Evolutionary conservation across 139 green algal genomes (phyloP).

Genomic region (Chlorella sorokiniana): DNA sequence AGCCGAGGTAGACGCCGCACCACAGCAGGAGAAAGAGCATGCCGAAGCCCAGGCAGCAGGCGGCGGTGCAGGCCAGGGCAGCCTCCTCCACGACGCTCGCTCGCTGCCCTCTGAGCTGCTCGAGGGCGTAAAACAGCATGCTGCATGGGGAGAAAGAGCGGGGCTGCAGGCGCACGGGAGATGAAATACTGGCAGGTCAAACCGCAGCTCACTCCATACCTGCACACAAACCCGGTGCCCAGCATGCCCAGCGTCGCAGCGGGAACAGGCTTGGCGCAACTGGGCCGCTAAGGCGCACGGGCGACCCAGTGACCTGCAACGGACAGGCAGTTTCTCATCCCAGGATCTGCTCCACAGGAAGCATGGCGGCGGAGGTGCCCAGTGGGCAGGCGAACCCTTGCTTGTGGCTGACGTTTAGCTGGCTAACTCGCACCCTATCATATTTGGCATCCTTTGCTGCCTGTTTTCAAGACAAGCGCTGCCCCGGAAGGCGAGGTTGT

Average conservation of each 20-base stretch:
- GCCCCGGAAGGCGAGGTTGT: too few species aligned
- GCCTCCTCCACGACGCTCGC: neutral
- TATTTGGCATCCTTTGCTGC: too few species aligned
- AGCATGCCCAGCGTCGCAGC: neutral
- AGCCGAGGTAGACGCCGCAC: conserved; percentile 31
- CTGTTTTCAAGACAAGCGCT: too few species aligned
- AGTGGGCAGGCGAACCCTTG: too few species aligned
- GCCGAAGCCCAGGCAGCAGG: conserved; percentile 12
- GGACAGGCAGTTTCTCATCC: too few species aligned
- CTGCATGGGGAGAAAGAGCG: neutral
- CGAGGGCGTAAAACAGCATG: neutral
- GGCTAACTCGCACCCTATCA: too few species aligned
- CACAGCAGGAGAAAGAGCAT: conserved; percentile 27
- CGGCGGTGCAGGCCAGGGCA: neutral
- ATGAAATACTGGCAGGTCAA: neutral
- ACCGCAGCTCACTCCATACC: neutral
- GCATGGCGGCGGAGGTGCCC: too few species aligned
- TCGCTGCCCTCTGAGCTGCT: neutral
- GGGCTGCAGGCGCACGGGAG: neutral
- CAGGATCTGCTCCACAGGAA: too few species aligned
- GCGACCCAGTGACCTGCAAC: neutral
- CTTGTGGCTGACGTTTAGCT: too few species aligned
- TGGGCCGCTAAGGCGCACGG: neutral
- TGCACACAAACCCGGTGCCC: neutral
- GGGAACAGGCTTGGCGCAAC: neutral